Base-by-base conservation (phyloP, 108 stramenopile genomes). In the Fistulifera solaris region DNA sequence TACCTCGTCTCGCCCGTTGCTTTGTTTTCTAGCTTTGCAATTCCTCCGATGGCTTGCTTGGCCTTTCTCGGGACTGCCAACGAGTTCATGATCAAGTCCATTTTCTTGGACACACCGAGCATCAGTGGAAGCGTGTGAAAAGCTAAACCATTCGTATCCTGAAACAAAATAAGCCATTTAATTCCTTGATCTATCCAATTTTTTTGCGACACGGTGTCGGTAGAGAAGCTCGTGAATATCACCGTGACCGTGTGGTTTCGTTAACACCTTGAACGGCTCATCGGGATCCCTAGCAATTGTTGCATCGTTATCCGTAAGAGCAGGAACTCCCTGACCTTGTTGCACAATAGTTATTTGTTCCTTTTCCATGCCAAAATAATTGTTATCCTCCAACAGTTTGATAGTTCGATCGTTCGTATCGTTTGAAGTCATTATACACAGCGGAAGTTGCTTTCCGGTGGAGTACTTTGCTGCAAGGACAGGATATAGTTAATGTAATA, bases 171-270 rank as follows among this genome's bases (percentile, higher is more conserved):
- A 17, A 86, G 63, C 81, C 93, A 94, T 71, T 91, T 58, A 31
- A 83, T 68, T n/a, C 94, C 96, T 44, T 78, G 35, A 15, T 66
- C 56, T 26, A 61, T 24, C 81, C 97, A 98, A 14, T 77, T 65
- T 8, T 31, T 77, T 69, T 31, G 92, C 93, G 24, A 94, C 73
- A 6, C 90, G 83, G 53, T 78, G 72, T 52, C 72, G 67, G 66
- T 96, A 89, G 59, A 99, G 57, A 23, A 99, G 73, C 18, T 83
- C 58, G 75, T 99, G 99, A 52, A 99, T 94, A 63, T 99, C 99
- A 42, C 99, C 99, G 60, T 99, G 99, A 7, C 99, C 99, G 64
- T 99, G 99, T 16, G 99, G 99, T 83, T 99, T 99, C 53, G 94
- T 89, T 52, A 94, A 65, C 50, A 97, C 58, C 27, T 71, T 74